A percentile compares a stretch with the other conserved stretches of the same genome.
Evolutionary conservation across 441 rosid genomes (phyloP).

Genomic region (Populus hybrid): DNA sequence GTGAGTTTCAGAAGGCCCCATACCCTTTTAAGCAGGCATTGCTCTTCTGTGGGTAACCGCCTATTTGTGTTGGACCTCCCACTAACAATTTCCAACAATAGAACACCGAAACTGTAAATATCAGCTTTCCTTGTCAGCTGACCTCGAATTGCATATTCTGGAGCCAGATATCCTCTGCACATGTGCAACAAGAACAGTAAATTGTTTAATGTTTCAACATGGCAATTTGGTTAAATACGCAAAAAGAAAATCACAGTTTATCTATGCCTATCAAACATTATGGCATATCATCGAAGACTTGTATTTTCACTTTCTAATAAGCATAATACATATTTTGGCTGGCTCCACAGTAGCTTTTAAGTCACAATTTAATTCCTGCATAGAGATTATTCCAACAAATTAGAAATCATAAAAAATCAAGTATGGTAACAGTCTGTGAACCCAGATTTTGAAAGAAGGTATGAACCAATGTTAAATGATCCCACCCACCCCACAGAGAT

Average conservation of each 20-base stretch:
- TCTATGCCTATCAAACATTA: conserved; percentile 1
- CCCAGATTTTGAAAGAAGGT: background rate
- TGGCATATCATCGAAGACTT: background rate
- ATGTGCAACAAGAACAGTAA: background rate
- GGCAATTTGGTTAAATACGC: background rate
- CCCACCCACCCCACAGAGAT: background rate
- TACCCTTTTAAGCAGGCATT: conserved; percentile 69
- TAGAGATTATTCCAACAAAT: background rate
- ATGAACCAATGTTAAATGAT: background rate
- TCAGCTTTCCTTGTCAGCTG: conserved; percentile 68
- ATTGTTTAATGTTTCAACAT: background rate
- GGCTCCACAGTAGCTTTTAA: background rate
- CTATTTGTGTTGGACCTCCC: conserved; percentile 59
- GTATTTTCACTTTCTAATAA: background rate
- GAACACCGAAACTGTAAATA: conserved; percentile 66
- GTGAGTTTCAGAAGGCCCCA: background rate
- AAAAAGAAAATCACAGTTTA: background rate
- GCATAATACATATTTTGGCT: background rate
- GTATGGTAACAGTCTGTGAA: background rate
- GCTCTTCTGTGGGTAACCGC: conserved; percentile 40
- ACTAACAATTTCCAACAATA: conserved; percentile 58
- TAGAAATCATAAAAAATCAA: background rate
- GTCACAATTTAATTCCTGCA: background rate
- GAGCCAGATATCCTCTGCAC: conserved; percentile 66
- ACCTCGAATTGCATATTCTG: conserved; percentile 68